phyloP scores from a whole-genome alignment of 176 grass and related monocot genomes.

The bread wheat (Triticum aestivum) region DNA sequence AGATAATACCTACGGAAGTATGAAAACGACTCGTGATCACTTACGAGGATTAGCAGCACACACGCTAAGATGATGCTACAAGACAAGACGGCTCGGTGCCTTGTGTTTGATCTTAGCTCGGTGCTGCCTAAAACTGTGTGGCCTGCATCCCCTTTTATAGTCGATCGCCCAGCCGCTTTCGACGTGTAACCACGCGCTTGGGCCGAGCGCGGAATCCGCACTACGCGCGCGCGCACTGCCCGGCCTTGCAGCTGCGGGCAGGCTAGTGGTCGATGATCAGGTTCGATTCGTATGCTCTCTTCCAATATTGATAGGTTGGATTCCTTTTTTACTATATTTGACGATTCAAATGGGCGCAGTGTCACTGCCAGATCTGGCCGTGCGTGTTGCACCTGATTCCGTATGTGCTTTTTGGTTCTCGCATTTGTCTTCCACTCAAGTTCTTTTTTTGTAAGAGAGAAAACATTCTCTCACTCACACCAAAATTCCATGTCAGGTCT shows the following conservation, averaged over 20 bases:
- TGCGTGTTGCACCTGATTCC: neutral
- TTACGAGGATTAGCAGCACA: neutral
- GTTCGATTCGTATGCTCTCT: slow-evolving; percentile 22
- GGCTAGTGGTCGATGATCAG: neutral
- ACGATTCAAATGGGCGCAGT: neutral
- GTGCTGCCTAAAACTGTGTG: neutral
- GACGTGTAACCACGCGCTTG: neutral
- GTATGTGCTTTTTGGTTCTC: neutral
- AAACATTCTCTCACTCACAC: neutral
- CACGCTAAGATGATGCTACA: neutral
- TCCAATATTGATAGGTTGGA: neutral
- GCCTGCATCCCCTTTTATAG: slow-evolving; percentile 14
- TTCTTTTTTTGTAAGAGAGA: neutral
- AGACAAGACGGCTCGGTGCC: neutral
- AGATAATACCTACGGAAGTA: too few species aligned
- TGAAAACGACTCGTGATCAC: neutral
- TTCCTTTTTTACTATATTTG: neutral
- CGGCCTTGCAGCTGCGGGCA: slow-evolving; percentile 2
- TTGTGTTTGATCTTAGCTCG: neutral
- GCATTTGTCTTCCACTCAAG: neutral
- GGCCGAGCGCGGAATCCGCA: neutral
- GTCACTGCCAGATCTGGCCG: neutral
- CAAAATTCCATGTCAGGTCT: neutral
- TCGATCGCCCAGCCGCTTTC: neutral
- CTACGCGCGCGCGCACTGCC: neutral